Evolutionary conservation across 2,329 filamentous ascomycete species (phyloP), one percentile per base, ranked within the genome.

Genomic region (Hypoxylon sp.): DNA sequence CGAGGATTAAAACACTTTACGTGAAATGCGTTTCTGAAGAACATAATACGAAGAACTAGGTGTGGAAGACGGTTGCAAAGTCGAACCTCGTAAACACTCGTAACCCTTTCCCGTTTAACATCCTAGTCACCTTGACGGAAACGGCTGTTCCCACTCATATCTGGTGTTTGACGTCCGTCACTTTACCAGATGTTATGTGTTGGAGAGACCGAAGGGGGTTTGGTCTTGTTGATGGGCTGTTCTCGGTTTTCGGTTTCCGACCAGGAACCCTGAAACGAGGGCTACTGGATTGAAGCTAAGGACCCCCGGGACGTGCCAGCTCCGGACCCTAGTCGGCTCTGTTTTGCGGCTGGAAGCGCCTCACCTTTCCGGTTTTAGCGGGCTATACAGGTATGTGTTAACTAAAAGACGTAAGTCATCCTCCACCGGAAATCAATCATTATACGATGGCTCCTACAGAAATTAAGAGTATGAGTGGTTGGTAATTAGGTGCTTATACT

Each of bases 221-320:
- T 64, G 57, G 61, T 61, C 62, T 66, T 59, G 69, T 50, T 58
- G 59, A 14, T 22, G 39, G 29, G 6, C 63, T 67, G 63, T 58
- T 65, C 63, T 69, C 57, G 64, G 71, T 66, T 73, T 63, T 69
- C 57, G 64, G 71, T 66, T 73, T 72, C 71, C 54, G 64, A 70
- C 66, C 42, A 52, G 61, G 66, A 35, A 66, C 57, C 63, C 74
- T 78, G 75, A 77, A 78, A 78, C 75, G 68, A 67, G 71, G 59
- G 66, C 31, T 59, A 39, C 37, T 70, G 63, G 66, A 70, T 69
- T 64, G 48, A 66, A 71, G 69, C 65, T 71, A 74, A 73, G 65
- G 59, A 71, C 68, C 67, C 68, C 68, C 76, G 76, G 76, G 69
- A 73, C 59, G 59, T 73, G 66, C 66, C 71, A 72, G 58, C 66